Conservation (phyloP, 192 early-diverging fungal genomes). For the Endogone sp. region DNA sequence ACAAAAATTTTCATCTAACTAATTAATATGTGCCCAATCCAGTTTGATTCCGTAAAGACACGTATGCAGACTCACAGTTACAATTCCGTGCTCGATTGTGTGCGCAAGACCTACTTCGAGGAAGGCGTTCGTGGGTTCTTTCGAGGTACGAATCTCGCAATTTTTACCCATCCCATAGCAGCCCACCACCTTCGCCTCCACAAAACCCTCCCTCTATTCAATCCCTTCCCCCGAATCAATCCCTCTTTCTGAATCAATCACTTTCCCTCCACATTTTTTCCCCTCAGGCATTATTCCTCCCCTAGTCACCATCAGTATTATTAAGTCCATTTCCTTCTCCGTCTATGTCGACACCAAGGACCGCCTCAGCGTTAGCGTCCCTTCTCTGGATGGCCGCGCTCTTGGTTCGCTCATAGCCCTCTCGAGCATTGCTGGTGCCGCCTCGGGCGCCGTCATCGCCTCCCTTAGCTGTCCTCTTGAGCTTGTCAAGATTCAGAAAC, state of each 20-base stretch:
- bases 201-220: neutral
- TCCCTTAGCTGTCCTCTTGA: conserved; percentile 72
- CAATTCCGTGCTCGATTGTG: conserved; percentile 70
- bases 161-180: neutral
- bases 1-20: neutral
- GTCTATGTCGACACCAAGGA: conserved; percentile 77
- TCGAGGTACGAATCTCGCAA: conserved; percentile 66
- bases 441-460: conserved; percentile 63
- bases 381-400: conserved; percentile 25
- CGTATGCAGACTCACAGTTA: conserved; percentile 94
- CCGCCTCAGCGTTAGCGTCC: conserved; percentile 35
- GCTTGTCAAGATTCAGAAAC: conserved; percentile 73
- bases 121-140: conserved; percentile 88
- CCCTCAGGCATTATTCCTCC: conserved; percentile 66
- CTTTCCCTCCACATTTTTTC: conserved; percentile 2
- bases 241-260: neutral
- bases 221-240: neutral
- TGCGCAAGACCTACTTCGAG: conserved; percentile 65
- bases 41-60: conserved; percentile 95
- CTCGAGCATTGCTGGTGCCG: conserved; percentile 49
- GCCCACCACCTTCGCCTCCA: neutral
- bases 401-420: conserved; percentile 39
- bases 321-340: conserved; percentile 89
- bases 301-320: conserved; percentile 74
- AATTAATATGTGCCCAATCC: neutral